phyloP scores from a whole-genome alignment of 495 filamentous ascomycete species.

The Hypoxylon fragiforme region DNA sequence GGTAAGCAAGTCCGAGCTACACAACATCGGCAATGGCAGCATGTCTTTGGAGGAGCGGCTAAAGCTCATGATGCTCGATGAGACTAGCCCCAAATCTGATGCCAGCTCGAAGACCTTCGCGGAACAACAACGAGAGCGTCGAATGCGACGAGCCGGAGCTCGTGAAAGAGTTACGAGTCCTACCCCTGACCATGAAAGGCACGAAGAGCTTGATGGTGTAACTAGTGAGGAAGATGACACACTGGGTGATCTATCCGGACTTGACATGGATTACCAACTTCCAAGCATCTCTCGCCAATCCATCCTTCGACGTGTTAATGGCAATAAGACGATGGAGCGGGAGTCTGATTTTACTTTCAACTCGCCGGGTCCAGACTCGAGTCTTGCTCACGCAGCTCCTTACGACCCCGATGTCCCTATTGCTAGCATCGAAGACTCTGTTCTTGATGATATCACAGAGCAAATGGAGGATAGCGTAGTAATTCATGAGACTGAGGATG shows the following conservation, averaged over 20 bases:
- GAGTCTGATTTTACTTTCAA: conserved; percentile 69
- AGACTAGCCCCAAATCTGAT: conserved; percentile 53
- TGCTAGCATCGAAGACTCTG: conserved; percentile 66
- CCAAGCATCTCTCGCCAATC: conserved; percentile 91
- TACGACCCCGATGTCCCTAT: conserved; percentile 86
- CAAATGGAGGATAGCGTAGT: conserved; percentile 59
- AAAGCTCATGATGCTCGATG: conserved; percentile 79
- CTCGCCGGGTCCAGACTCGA: conserved; percentile 57
- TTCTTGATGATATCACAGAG: conserved; percentile 57
- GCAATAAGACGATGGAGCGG: conserved; percentile 57
- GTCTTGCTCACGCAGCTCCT: conserved; percentile 51
- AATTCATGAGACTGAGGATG: conserved; percentile 69
- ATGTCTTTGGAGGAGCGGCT: conserved; percentile 84
- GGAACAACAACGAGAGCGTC: conserved; percentile 63
- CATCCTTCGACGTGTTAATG: conserved; percentile 85
- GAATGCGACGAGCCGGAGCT: conserved; percentile 58
- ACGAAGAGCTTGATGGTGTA: conserved; percentile 45
- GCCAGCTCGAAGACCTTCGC: conserved; percentile 36
- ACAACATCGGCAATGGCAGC: conserved; percentile 64
- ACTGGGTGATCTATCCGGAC: conserved; percentile 54
- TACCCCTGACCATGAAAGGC: conserved; percentile 44
- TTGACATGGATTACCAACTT: conserved; percentile 61
- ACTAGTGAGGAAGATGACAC: conserved; percentile 52
- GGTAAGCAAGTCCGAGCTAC: conserved; percentile 69
- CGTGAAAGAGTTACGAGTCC: conserved; percentile 51